Evolutionary conservation across 768 basidiomycete genomes (phyloP), one percentile per base, ranked within the genome.

Genomic region (Thelephora ganbajun): DNA sequence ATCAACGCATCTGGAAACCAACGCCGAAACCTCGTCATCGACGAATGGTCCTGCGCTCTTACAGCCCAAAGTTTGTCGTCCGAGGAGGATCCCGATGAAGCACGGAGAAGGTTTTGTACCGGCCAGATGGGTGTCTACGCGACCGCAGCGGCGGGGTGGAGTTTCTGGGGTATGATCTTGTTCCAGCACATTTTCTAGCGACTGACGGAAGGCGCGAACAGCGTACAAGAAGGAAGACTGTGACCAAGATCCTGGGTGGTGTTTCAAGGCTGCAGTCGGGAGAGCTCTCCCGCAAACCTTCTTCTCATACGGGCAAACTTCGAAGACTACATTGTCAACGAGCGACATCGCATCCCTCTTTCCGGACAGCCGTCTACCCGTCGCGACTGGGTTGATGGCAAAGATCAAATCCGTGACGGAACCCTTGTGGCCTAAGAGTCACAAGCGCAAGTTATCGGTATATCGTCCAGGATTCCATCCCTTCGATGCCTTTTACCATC

Each of bases 191-290:
- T 16, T 13, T 35, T 19, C 18, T 30, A 9, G 26, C 5, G 41
- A 48, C 35, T 12, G 33, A 22, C 26, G 35, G 26, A 45, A 35
- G 26, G 26, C 9, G 26, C 35, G 18, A 11, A 2, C 33, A 80
- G 76, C 77, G 2, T 82, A 78, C 53, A 66, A 69, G 48, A 80
- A 75, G 51, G 83, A 84, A 55, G 66, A 62, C 7, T 84, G 80
- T 50, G 63, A 69, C 6, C 58, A 63, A 16, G 79, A 82, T 49
- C 66, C 67, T 11, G 79, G 73, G 6, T 85, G 82, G 83, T 85
- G 82, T 55, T 83, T 85, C 67, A 73, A 67, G 46, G 60, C 68
- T 2, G 76, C 76, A 0, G 73, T 82, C 23, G 76, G 74, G 7
- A 71, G 65, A 11, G 68, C 61, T 35, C 69, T 85, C 4, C 80